Evolutionary conservation across 495 filamentous ascomycete species (phyloP).

Genomic region (Cetradonia linearis): DNA sequence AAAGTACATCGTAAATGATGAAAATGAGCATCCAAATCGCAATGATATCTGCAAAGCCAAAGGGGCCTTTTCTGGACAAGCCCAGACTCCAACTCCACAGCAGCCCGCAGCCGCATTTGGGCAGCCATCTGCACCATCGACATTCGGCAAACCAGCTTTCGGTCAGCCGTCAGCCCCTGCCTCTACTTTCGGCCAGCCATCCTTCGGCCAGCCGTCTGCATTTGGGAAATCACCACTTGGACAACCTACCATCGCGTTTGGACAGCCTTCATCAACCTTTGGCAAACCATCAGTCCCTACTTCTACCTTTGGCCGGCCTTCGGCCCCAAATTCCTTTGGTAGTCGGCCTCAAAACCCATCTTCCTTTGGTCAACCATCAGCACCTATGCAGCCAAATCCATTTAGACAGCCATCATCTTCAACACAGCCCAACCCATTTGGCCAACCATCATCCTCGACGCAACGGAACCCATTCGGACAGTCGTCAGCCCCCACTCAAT

Average conservation of each 20-base stretch:
- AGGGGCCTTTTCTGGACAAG: constrained; percentile 27
- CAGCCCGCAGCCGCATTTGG: constrained; percentile 27
- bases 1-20: constrained; percentile 56
- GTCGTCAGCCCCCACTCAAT: background rate
- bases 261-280: constrained; percentile 24
- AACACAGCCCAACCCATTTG: constrained; percentile 11
- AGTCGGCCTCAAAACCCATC: constrained; percentile 18
- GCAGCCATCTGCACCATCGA: constrained; percentile 28
- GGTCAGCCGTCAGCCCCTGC: constrained; percentile 25
- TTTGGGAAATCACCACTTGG: constrained; percentile 15
- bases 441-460: constrained; percentile 30
- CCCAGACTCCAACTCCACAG: constrained; percentile 14
- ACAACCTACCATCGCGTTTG: constrained; percentile 18
- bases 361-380: constrained; percentile 9
- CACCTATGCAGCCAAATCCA: constrained; percentile 16
- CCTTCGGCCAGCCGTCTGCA: constrained; percentile 22
- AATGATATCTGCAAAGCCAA: constrained; percentile 54
- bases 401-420: constrained; percentile 24
- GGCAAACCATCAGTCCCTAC: constrained; percentile 26
- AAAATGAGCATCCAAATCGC: constrained; percentile 70
- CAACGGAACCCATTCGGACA: constrained; percentile 31
- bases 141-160: constrained; percentile 27
- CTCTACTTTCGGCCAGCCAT: constrained; percentile 35
- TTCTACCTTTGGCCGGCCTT: constrained; percentile 29
- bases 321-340: constrained; percentile 21